Base-by-base conservation (phyloP, 805 yeast species). In the Hanseniaspora hatyaiensis region DNA sequence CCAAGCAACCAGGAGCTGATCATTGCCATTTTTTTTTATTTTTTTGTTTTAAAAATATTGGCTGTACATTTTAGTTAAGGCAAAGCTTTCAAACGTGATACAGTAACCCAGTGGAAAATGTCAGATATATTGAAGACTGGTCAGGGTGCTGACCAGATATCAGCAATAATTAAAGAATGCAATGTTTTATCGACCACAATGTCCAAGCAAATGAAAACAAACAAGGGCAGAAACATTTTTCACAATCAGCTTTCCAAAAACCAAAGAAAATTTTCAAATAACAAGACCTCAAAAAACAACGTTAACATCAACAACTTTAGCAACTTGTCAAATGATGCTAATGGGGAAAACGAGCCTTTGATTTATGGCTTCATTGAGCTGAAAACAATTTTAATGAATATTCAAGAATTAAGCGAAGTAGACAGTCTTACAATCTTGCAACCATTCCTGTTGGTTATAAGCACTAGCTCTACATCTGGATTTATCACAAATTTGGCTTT, bases 161-260 rank as follows among this genome's bases (percentile, higher is more conserved):
- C 94, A 1, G 76, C 89, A 55, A 82, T 86, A 54, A 78, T 86
- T 52, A 82, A 83, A 59, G 97, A 92, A 66, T 86, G 96, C 62
- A 82, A 85, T 58, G 72, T 80, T 50, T 74, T 92, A 45, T 77
- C 89, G 16, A 80, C 94, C 16, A 87, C 92, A 19, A 86, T 92
- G 94, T 23, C 42, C 2, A 45, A 45, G 22, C 36, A 42, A 11
- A 29, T 29, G 18, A 32, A 34, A 16, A 12, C 40, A 26, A 26
- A 39, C 16, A 34, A 29, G 22, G 47, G 39, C 5, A 42, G 34
- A 26, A 42, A 23, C 16, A 30, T 42, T 5, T 33, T 29, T 11
- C 37, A 36, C 15, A 34, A 19, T 18, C 47, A 42, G 15, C 19
- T 26, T 16, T 26, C 33, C n/a, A 42, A 28, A 9, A 24, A 33